These are phyloP conservation scores for Backusella luteola DNA, from an alignment of 192 early-diverging fungal genomes.

Conservation along the genomic window DNA sequence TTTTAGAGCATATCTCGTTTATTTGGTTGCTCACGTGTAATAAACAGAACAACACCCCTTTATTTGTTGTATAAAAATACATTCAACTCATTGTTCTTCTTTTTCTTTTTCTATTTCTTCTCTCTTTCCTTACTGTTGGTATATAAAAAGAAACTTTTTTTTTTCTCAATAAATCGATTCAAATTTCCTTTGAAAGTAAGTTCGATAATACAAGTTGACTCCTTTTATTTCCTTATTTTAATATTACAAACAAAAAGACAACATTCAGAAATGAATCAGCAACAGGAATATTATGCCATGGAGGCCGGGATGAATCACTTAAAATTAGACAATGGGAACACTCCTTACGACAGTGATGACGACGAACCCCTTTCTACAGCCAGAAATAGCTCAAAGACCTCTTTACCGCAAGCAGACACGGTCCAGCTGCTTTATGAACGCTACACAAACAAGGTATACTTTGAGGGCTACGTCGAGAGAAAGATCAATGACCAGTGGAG, in stretches of 20 bases:
- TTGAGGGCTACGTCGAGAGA: conserved; percentile 68
- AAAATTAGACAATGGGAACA: neutral
- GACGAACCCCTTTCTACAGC: conserved; percentile 10
- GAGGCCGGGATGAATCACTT: neutral
- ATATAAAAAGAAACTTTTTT: neutral
- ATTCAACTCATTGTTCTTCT: neutral
- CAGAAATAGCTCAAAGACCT: neutral
- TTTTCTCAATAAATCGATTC: neutral
- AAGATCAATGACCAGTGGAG: conserved; percentile 69
- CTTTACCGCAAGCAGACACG: conserved; percentile 33
- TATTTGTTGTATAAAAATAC: neutral
- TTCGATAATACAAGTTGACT: neutral
- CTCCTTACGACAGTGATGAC: neutral
- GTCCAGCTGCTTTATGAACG: conserved; percentile 58
- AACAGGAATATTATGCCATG: neutral
- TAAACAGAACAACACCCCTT: neutral
- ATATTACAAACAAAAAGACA: neutral
- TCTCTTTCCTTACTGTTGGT: neutral
- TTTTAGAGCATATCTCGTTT: neutral
- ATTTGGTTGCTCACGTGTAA: neutral
- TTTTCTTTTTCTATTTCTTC: neutral
- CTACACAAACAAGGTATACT: conserved; percentile 66
- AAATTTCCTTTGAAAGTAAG: neutral
- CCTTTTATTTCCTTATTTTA: neutral
- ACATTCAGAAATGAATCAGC: neutral